phyloP scores from a whole-genome alignment of 192 early-diverging fungal genomes.

The Thoreauomyces humboldtii region DNA sequence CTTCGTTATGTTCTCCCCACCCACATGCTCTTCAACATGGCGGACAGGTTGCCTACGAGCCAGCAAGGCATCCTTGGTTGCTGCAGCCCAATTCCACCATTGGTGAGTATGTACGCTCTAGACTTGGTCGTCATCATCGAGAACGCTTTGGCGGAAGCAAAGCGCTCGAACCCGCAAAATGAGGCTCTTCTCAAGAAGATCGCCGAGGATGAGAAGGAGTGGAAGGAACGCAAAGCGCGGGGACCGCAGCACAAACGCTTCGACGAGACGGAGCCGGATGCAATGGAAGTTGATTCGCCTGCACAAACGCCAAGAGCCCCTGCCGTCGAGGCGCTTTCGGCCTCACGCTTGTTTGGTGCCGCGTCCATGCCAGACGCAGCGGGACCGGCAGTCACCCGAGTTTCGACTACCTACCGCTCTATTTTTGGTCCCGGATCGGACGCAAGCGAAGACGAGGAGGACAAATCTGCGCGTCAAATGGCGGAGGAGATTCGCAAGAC shows the following conservation, averaged over 20 bases:
- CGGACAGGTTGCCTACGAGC: conserved; percentile 72
- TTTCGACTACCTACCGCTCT: conserved; percentile 1
- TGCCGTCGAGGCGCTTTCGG: background rate
- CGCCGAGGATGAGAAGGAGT: conserved; percentile 23
- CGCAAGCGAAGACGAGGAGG: conserved; percentile 15
- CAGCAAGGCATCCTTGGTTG: conserved; percentile 61
- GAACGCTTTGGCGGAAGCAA: conserved; percentile 18
- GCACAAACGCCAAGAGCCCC: no score
- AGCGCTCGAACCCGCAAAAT: background rate
- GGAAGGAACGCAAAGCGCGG: conserved; percentile 16
- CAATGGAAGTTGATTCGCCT: conserved; percentile 1
- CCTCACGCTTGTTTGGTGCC: conserved; percentile 19
- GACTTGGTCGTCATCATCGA: conserved; percentile 63
- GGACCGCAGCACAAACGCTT: conserved; percentile 29
- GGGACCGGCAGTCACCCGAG: background rate
- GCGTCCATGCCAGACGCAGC: background rate
- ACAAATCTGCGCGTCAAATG: background rate
- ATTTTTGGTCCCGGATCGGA: conserved; percentile 2
- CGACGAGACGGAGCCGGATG: conserved; percentile 21
- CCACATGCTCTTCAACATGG: conserved; percentile 79
- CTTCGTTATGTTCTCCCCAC: conserved; percentile 84
- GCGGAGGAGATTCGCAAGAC: conserved; percentile 20
- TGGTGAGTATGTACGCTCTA: conserved; percentile 76
- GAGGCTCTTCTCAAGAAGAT: conserved; percentile 24
- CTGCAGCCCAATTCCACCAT: conserved; percentile 79